phyloP scores from a whole-genome alignment of 495 filamentous ascomycete species.

The Tetracladium setigerum region DNA sequence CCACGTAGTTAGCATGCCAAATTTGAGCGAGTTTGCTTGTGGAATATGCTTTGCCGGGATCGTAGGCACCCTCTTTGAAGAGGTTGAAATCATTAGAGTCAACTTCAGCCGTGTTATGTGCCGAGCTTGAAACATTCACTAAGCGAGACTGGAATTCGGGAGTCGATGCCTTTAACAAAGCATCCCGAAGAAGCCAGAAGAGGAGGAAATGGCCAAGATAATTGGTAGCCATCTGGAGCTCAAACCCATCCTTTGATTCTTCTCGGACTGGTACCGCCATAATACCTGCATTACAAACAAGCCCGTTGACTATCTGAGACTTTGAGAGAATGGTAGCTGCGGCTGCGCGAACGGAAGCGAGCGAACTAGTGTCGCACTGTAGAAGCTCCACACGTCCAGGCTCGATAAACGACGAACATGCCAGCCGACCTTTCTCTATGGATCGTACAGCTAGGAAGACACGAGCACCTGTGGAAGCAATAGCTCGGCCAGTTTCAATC shows the following conservation, averaged over 20 bases:
- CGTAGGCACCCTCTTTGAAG: conserved; percentile 24
- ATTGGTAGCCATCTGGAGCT: conserved; percentile 63
- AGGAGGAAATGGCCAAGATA: conserved; percentile 63
- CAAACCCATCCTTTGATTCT: conserved; percentile 53
- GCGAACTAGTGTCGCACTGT: conserved; percentile 26
- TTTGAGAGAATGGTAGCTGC: conserved; percentile 20
- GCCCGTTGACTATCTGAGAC: conserved; percentile 31
- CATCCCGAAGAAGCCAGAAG: conserved; percentile 52
- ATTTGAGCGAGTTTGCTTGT: conserved; percentile 46
- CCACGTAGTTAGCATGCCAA: conserved; percentile 35
- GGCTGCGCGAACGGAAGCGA: conserved; percentile 22
- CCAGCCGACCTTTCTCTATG: conserved; percentile 30
- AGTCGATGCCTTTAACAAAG: conserved; percentile 42
- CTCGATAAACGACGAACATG: conserved; percentile 22
- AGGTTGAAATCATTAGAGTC: conserved; percentile 41
- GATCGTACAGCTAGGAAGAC: conserved; percentile 37
- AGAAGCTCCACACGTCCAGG: conserved; percentile 27
- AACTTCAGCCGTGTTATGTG: conserved; percentile 31
- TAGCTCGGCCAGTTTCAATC: conserved; percentile 38
- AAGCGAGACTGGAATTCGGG: conserved; percentile 25
- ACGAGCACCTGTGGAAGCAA: conserved; percentile 38
- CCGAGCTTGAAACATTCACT: conserved; percentile 29
- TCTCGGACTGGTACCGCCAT: conserved; percentile 40
- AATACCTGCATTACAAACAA: conserved; percentile 56
- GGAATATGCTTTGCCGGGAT: conserved; percentile 34